Evolutionary conservation across 495 filamentous ascomycete species (phyloP), one percentile per base, ranked within the genome.

Genomic region (Jackrogersella multiformis): DNA sequence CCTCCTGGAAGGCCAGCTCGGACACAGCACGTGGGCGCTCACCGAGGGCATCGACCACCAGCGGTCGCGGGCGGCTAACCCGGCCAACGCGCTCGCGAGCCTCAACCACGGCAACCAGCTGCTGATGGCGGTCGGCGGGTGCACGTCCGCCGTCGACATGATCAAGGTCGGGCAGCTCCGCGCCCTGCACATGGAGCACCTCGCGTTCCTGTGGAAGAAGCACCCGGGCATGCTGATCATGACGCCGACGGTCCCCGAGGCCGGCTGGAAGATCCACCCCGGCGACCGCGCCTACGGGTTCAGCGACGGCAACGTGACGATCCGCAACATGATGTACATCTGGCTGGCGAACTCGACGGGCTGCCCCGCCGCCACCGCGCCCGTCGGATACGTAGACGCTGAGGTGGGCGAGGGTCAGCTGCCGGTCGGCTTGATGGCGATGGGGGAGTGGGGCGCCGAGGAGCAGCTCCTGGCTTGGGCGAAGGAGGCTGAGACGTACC

Each of bases 381-480:
- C 94, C 0, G 90, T 89, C 1, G 94, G 92, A 0, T 95, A 92
- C 78, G 84, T 78, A 8, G 77, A 83, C 15, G 82, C 86, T 46
- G 64, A 81, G 48, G 71, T 76, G 41, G 81, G 79, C 6, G 71
- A 76, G 64, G 81, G 80, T 1, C 74, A 73, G 42, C 32, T 85
- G 30, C 93, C 94, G 0, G 82, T 97, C 21, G 92, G 92, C n/a
- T 58, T 97, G 56, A 94, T 94, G 91, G 94, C 88, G 2, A 91
- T 94, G 87, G 88, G 84, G 0, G 91, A 96, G 77, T 97, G 94
- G 94, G 93, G 93, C 0, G 80, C 75, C 10, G 94, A 97, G 75
- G 93, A 96, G 69, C 85, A 84, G 36, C 75, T 97, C 73, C 77
- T 97, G 46, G 85, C 79, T 52, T 93, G 89, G 79, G 93, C 91